phyloP scores from a whole-genome alignment of 345 rosid species.

The Passiflora organensis region DNA sequence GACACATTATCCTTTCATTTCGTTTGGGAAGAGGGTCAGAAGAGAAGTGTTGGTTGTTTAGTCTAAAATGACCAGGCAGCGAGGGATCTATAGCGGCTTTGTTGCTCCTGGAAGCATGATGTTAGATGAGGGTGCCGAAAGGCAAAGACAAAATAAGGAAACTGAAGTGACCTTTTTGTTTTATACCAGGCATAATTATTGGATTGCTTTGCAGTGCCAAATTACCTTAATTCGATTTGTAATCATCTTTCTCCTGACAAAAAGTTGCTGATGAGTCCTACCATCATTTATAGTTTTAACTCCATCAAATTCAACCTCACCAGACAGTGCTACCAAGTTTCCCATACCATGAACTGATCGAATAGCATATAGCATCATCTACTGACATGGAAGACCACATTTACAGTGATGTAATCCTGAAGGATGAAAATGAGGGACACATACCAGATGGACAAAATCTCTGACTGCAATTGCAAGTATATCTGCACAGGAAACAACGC shows the following conservation, averaged over 20 bases:
- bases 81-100: neutral
- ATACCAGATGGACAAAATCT: constrained; percentile 65
- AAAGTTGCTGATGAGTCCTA: no score
- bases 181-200: neutral
- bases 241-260: no score
- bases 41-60: neutral
- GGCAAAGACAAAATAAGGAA: neutral
- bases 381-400: no score
- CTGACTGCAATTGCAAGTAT: constrained; percentile 83
- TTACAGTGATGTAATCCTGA: neutral
- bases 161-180: neutral
- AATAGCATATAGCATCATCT: no score
- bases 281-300: no score
- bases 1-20: neutral
- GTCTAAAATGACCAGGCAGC: neutral
- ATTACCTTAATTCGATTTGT: no score
- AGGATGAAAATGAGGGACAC: neutral
- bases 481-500: constrained; percentile 79
- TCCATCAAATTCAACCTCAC: no score
- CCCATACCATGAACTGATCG: no score
- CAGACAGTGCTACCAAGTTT: no score
- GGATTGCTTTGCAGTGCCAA: no score
- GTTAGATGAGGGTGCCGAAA: neutral
- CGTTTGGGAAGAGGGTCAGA: neutral
- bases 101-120: constrained; percentile 17